Base-by-base conservation (phyloP, 2,329 filamentous ascomycete genomes). In the Fusarium agapanthi region DNA sequence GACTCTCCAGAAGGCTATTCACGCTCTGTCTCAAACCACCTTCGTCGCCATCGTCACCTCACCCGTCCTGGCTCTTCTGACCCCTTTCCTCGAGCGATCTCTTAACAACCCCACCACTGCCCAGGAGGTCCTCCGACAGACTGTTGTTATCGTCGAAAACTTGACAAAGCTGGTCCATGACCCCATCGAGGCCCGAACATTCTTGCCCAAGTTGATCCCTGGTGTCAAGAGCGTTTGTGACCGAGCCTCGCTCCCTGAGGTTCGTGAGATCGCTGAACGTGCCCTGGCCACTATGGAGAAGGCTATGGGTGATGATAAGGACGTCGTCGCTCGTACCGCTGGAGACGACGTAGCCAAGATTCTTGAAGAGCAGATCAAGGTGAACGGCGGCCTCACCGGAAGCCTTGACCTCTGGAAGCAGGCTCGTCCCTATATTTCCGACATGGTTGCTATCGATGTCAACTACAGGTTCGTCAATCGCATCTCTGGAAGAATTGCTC, bases 21-120 rank as follows among this genome's bases (percentile, higher is more conserved):
- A 98, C 80, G 96, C 95, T 50, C 88, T 99, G 50, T 98, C 95
- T 8, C 94, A 97, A 85, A 99, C 96, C 16, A 99, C 96, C n/a
- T 99, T 99, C 76, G 96, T 99, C 59, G 95, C 96, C 62, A 89
- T 97, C 73, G 96, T 99, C 76, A 98, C 95, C 18, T 98, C 95
- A 14, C 96, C 96, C 15, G 95, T 98, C 10, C 90, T 99, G 65
- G 96, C 96, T 24, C 90, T 99, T 62, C 88, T 99, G 61, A 99
- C 96, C 4, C 96, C 96, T 50, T 92, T 98, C 75, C 90, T 99
- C 34, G 96, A 98, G 85, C 92, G 96, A 76, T 94, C 95, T 24
- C 89, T 99, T 69, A 98, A 98, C 86, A 95, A 92, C 69, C 96
- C 95, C 14, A 90, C 90, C 22, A 99, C 96, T 9, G 88, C 93